A percentile compares a stretch with the other conserved stretches of the same genome.
phyloP scores from a whole-genome alignment of 2,329 filamentous ascomycete species.

The Teratosphaeria epicoccoides region DNA sequence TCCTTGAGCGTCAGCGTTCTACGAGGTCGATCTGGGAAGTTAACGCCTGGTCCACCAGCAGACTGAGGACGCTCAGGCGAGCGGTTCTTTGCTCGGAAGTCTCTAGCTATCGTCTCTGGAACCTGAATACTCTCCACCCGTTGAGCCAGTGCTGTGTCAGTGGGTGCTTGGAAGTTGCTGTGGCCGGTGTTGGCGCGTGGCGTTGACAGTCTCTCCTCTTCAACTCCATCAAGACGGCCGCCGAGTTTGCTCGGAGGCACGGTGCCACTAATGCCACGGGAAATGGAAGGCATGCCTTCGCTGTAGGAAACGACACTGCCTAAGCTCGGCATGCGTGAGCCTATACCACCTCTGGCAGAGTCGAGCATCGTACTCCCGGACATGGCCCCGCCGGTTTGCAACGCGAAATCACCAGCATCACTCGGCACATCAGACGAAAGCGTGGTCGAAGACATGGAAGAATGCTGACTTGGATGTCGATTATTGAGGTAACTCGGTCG shows the following conservation, averaged over 20 bases:
- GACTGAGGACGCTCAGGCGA: slow-evolving; percentile 34
- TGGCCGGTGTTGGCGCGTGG: slow-evolving; percentile 43
- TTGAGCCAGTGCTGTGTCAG: slow-evolving; percentile 78
- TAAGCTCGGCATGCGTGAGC: slow-evolving; percentile 72
- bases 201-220: slow-evolving; percentile 59
- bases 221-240: slow-evolving; percentile 41
- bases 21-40: slow-evolving; percentile 28
- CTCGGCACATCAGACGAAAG: slow-evolving; percentile 49
- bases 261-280: slow-evolving; percentile 26
- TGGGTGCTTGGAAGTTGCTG: slow-evolving; percentile 40
- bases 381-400: slow-evolving; percentile 69
- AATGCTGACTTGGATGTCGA: slow-evolving; percentile 46
- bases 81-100: slow-evolving; percentile 69
- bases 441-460: slow-evolving; percentile 47
- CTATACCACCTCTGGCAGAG: slow-evolving; percentile 36
- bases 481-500: slow-evolving; percentile 47
- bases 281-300: slow-evolving; percentile 13
- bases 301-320: slow-evolving; percentile 75
- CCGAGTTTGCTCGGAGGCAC: slow-evolving; percentile 16
- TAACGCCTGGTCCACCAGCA: slow-evolving; percentile 23
- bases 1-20: slow-evolving; percentile 72
- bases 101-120: slow-evolving; percentile 74
- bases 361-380: slow-evolving; percentile 32
- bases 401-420: slow-evolving; percentile 74
- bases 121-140: slow-evolving; percentile 86